phyloP scores from a whole-genome alignment of 805 yeast genomes.

The Cyberlindnera mycetangii region DNA sequence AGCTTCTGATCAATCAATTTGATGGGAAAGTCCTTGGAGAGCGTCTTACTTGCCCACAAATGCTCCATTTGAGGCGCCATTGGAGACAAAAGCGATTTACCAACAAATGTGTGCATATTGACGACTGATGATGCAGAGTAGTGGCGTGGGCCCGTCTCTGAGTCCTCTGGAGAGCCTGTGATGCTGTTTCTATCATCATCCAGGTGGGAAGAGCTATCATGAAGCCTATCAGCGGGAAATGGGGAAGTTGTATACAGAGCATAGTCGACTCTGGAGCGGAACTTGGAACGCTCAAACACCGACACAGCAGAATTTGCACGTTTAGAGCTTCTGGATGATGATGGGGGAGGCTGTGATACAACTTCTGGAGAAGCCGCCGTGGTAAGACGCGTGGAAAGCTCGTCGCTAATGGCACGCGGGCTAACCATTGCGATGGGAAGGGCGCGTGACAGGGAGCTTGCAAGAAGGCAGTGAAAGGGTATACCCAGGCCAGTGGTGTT shows the following conservation, averaged over 20 bases:
- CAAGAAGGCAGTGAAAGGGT: not conserved
- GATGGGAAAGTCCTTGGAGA: conserved; percentile 20
- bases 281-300: conserved; percentile 25
- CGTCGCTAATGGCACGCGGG: conserved; percentile 7
- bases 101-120: conserved; percentile 6
- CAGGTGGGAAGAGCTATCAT: not conserved
- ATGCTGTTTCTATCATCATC: conserved; percentile 9
- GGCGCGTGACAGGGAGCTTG: not conserved
- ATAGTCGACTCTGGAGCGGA: conserved; percentile 16
- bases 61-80: conserved; percentile 21
- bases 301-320: conserved; percentile 24
- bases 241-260: conserved; percentile 18
- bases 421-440: conserved; percentile 1
- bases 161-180: conserved; percentile 4
- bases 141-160: conserved; percentile 10
- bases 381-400: conserved; percentile 6
- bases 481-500: not conserved
- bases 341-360: not conserved
- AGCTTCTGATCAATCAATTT: conserved; percentile 21
- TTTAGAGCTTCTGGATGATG: conserved; percentile 17
- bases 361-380: conserved; percentile 3
- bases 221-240: conserved; percentile 1
- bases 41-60: conserved; percentile 16
- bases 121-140: conserved; percentile 15
- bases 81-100: conserved; percentile 18